phyloP scores from a whole-genome alignment of 768 basidiomycete species.

The Lyophyllum atratum region DNA sequence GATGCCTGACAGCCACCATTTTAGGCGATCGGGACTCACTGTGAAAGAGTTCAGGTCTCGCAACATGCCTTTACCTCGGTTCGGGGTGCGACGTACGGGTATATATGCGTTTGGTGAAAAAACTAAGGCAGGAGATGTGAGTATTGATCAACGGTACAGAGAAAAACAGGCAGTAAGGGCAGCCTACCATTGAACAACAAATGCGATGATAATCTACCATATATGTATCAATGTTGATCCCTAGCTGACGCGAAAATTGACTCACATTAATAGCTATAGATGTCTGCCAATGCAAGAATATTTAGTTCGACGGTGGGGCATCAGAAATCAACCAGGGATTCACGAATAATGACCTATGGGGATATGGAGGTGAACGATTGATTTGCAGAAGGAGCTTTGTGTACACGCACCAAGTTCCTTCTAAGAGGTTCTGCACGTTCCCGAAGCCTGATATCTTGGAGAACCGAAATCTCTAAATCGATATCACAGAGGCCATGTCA shows the following conservation, averaged over 20 bases:
- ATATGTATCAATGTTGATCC: not conserved
- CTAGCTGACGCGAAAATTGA: not conserved
- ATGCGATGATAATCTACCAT: constrained; percentile 39
- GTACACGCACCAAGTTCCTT: constrained; percentile 39
- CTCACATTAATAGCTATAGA: constrained; percentile 41
- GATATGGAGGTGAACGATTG: not conserved
- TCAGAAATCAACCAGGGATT: constrained; percentile 8
- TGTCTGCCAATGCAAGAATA: constrained; percentile 22
- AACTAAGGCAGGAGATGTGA: constrained; percentile 21
- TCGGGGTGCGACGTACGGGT: constrained; percentile 28
- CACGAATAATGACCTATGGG: constrained; percentile 37
- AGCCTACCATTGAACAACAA: constrained; percentile 42
- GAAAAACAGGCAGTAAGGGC: not conserved
- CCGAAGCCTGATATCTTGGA: constrained; percentile 41
- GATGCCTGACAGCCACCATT: constrained; percentile 37
- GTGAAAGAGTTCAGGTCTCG: not conserved
- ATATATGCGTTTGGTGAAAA: constrained; percentile 41
- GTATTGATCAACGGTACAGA: not conserved
- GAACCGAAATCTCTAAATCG: not conserved
- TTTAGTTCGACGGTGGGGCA: not conserved
- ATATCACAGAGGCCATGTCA: not conserved
- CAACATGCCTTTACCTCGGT: not conserved
- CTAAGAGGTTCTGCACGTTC: constrained; percentile 24
- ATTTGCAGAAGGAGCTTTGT: not conserved
- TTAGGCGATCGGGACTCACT: constrained; percentile 35